A percentile compares a stretch with the other conserved stretches of the same genome.
These are phyloP conservation scores for Cryptosporidium ryanae DNA, from an alignment of 169 alveolate genomes.

Conservation along the genomic window DNA sequence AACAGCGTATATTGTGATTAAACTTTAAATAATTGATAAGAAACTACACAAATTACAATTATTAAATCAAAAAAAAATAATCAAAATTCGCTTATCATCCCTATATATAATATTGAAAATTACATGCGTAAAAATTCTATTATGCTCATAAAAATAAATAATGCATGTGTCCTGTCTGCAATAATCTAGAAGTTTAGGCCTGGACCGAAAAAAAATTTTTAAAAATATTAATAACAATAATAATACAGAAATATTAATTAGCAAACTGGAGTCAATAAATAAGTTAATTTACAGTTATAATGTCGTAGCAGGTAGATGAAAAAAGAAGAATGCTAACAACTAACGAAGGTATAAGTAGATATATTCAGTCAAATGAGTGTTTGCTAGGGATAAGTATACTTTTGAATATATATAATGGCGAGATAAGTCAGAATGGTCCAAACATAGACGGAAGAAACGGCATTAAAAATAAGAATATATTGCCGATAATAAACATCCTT, in stretches of 20 bases:
- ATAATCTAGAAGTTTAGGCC: constrained; percentile 25
- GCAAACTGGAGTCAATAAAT: background rate
- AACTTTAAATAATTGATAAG: too few species aligned
- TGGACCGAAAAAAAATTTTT: constrained; percentile 38
- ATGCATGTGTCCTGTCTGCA: constrained; percentile 45
- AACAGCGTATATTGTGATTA: too few species aligned
- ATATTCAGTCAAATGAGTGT: constrained; percentile 48
- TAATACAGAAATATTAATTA: background rate
- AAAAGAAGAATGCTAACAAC: constrained; percentile 15
- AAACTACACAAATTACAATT: too few species aligned
- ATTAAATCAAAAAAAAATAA: too few species aligned
- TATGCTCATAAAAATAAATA: too few species aligned
- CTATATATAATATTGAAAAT: too few species aligned
- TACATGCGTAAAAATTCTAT: too few species aligned
- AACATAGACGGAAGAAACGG: background rate
- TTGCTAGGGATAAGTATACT: constrained; percentile 33
- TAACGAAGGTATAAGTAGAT: constrained; percentile 23
- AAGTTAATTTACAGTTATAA: background rate
- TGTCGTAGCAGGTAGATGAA: background rate
- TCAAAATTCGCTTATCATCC: too few species aligned
- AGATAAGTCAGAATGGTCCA: background rate
- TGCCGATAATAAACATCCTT: constrained; percentile 44
- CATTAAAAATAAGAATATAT: background rate
- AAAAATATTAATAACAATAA: background rate
- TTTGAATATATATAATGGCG: background rate